Conservation (phyloP, 441 rosid species). For the Croton setiger region DNA sequence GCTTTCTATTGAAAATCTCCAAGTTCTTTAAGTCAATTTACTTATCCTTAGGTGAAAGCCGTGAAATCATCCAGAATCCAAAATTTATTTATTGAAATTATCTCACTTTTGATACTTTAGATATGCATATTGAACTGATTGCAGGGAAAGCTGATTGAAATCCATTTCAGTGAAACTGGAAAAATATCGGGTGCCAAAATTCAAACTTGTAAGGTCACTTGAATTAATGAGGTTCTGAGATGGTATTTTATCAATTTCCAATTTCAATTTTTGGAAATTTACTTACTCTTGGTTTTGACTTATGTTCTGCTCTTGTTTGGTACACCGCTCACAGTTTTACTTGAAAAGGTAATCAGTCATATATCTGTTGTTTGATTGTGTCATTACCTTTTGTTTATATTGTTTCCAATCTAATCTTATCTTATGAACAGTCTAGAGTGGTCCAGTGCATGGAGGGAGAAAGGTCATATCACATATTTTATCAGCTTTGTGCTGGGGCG, state of each 20-base stretch:
- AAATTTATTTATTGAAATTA: conserved; percentile 12
- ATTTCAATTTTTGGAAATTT: conserved; percentile 2
- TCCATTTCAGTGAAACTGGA: conserved; percentile 95
- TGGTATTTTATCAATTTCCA: conserved; percentile 12
- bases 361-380: conserved; percentile 18
- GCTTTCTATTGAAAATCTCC: conserved; percentile 23
- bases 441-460: conserved; percentile 97
- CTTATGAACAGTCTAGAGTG: conserved; percentile 84
- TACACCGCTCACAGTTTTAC: conserved; percentile 81
- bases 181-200: conserved; percentile 97
- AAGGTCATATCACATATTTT: conserved; percentile 98
- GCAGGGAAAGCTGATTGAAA: conserved; percentile 97
- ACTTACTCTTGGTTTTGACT: conserved; percentile 34
- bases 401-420: conserved; percentile 25
- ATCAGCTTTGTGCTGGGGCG: conserved; percentile 99
- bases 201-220: conserved; percentile 85
- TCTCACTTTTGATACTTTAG: conserved; percentile 20
- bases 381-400: conserved; percentile 8
- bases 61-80: not conserved
- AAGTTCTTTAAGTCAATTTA: conserved; percentile 5
- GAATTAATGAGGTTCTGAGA: conserved; percentile 10
- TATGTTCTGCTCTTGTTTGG: conserved; percentile 29
- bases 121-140: conserved; percentile 23
- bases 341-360: conserved; percentile 77
- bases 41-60: not conserved